Conservation (phyloP, 2,329 filamentous ascomycete genomes). For the Penicillium concentricum region DNA sequence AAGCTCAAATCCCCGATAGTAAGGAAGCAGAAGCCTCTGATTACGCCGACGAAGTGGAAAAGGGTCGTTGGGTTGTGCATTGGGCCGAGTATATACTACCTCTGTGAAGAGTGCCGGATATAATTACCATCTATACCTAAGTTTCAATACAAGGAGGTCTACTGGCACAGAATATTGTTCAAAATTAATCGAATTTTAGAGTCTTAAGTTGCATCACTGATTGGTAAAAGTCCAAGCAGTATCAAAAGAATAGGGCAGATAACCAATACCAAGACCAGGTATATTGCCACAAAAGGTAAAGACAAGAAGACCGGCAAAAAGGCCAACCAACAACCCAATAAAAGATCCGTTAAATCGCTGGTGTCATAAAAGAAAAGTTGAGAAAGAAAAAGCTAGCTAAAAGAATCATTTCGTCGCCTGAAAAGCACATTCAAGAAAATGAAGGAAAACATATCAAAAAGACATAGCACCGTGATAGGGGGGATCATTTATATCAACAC, state of each 20-base stretch:
- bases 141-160: neutral
- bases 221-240: neutral
- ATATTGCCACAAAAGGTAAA: neutral
- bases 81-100: too few relatives aligned
- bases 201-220: neutral
- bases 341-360: constrained; percentile 17
- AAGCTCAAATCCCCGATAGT: too few relatives aligned
- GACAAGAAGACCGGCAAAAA: neutral
- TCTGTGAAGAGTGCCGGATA: too few relatives aligned
- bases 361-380: constrained; percentile 2
- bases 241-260: neutral
- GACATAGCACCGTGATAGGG: constrained; percentile 6
- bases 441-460: constrained; percentile 3
- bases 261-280: neutral
- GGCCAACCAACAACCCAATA: constrained; percentile 1
- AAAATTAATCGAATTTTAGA: neutral
- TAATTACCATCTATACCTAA: too few relatives aligned
- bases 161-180: neutral
- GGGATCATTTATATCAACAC: constrained; percentile 10
- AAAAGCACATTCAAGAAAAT: constrained; percentile 2
- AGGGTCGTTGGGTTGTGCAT: too few relatives aligned
- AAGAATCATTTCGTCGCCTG: constrained; percentile 5
- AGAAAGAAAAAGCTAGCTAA: constrained; percentile 6
- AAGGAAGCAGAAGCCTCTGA: too few relatives aligned
- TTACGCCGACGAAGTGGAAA: too few relatives aligned